phyloP scores from a whole-genome alignment of 345 rosid species.

The Rhodomyrtus tomentosa region DNA sequence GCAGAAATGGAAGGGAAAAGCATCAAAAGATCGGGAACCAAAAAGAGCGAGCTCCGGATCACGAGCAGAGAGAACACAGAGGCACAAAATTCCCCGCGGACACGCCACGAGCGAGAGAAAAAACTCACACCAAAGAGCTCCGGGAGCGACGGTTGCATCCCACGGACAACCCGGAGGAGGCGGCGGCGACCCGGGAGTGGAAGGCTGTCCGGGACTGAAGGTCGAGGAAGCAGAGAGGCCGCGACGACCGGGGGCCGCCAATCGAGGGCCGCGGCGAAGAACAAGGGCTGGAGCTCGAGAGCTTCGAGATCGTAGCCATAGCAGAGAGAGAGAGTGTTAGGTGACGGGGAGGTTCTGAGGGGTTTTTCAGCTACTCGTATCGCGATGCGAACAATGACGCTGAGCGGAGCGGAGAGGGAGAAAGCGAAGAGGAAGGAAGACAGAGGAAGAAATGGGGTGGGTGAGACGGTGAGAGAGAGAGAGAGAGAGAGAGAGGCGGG shows the following conservation, averaged over 20 bases:
- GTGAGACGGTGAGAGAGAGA: too few species aligned
- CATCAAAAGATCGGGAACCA: too few species aligned
- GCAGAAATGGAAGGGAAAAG: not conserved
- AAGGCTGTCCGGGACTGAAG: conserved; percentile 12
- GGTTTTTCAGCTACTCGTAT: not conserved
- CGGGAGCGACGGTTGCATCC: conserved; percentile 10
- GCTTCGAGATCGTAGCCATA: conserved; percentile 84
- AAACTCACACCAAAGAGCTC: conserved; percentile 49
- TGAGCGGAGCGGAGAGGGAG: not conserved
- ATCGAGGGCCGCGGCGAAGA: conserved; percentile 23
- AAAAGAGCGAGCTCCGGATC: not conserved
- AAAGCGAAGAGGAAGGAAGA: not conserved
- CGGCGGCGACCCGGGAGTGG: conserved; percentile 24
- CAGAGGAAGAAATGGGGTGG: too few species aligned
- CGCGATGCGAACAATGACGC: conserved; percentile 6
- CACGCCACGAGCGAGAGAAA: not conserved
- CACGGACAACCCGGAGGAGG: conserved; percentile 37
- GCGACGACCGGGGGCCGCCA: conserved; percentile 22
- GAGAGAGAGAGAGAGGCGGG: not conserved
- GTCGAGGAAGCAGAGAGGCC: conserved; percentile 20
- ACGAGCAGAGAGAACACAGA: not conserved
- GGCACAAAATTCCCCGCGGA: not conserved
- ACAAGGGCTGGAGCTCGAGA: conserved; percentile 28
- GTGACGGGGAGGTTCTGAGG: not conserved
- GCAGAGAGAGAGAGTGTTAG: not conserved